Percentiles rank a stretch among this genome's conserved stretches.
phyloP scores from a whole-genome alignment of 208 protist genomes.

The Leishmania aethiopica region DNA sequence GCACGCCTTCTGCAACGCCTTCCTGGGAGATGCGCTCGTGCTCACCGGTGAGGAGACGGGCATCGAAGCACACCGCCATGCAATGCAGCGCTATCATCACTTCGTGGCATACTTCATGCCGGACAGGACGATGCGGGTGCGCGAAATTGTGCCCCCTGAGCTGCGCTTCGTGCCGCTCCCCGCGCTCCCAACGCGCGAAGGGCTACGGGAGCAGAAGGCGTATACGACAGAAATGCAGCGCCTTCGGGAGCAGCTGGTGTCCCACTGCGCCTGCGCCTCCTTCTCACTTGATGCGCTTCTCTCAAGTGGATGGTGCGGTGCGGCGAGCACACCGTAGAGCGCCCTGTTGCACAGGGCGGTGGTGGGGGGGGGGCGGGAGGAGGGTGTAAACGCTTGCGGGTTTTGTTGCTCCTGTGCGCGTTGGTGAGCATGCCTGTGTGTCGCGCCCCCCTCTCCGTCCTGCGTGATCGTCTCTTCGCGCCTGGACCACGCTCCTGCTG shows the following conservation, averaged over 20 bases:
- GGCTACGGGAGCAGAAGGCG: background rate
- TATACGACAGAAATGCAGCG: background rate
- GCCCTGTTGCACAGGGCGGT: background rate
- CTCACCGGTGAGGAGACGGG: slow-evolving; percentile 35
- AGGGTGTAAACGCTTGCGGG: background rate
- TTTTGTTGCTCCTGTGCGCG: background rate
- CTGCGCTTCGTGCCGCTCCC: slow-evolving; percentile 46
- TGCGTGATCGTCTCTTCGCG: background rate
- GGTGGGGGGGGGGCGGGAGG: no score
- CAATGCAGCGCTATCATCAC: slow-evolving; percentile 14
- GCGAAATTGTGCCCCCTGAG: slow-evolving; percentile 60
- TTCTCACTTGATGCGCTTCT: slow-evolving; percentile 15
- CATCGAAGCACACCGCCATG: slow-evolving; percentile 37
- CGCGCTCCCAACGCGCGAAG: background rate
- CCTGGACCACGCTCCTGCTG: background rate
- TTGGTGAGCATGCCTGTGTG: background rate
- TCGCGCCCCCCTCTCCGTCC: background rate
- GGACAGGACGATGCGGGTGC: slow-evolving; percentile 42
- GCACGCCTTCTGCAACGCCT: slow-evolving; percentile 16
- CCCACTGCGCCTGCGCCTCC: background rate
- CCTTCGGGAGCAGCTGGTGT: slow-evolving; percentile 10
- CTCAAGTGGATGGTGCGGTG: background rate
- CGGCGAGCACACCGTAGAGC: background rate
- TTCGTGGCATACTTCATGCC: slow-evolving; percentile 57
- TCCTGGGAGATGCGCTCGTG: slow-evolving; percentile 43